phyloP scores from a whole-genome alignment of 2,329 filamentous ascomycete genomes.

The Grosmannia clavigera region DNA sequence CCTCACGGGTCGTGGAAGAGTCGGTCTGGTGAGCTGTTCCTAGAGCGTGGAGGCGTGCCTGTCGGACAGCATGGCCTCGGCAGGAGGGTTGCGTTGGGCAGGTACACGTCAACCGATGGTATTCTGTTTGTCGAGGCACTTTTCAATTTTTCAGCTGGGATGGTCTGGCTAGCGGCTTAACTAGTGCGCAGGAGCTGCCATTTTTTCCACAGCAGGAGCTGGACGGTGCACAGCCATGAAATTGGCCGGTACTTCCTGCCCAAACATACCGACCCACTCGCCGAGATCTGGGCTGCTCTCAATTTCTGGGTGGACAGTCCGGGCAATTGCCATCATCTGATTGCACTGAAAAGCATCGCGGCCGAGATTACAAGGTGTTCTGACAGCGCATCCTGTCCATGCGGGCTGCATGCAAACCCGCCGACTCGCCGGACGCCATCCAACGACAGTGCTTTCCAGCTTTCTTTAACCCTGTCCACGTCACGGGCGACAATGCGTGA shows the following conservation, averaged over 20 bases:
- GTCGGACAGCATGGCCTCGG: not conserved
- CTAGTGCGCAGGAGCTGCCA: not conserved
- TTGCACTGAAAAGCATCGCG: not conserved
- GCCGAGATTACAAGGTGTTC: not conserved
- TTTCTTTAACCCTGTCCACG: not conserved
- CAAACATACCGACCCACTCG: not conserved
- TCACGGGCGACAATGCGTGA: not conserved
- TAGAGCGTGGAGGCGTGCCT: not conserved
- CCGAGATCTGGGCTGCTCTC: not conserved
- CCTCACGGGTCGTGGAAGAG: not conserved
- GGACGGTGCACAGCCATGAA: not conserved
- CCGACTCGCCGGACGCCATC: not conserved
- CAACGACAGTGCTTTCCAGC: not conserved
- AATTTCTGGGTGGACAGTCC: not conserved
- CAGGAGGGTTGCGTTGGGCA: not conserved
- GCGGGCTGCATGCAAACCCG: not conserved
- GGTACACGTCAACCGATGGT: not conserved
- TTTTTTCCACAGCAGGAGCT: not conserved
- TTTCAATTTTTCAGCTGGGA: not conserved
- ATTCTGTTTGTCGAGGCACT: not conserved
- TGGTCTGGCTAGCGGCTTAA: not conserved
- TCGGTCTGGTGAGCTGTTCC: not conserved
- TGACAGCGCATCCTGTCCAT: not conserved
- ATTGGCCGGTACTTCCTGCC: not conserved
- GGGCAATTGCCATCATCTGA: not conserved